Evolutionary conservation across 2,329 filamentous ascomycete species (phyloP).

Genomic region (Sporothrix protearum): DNA sequence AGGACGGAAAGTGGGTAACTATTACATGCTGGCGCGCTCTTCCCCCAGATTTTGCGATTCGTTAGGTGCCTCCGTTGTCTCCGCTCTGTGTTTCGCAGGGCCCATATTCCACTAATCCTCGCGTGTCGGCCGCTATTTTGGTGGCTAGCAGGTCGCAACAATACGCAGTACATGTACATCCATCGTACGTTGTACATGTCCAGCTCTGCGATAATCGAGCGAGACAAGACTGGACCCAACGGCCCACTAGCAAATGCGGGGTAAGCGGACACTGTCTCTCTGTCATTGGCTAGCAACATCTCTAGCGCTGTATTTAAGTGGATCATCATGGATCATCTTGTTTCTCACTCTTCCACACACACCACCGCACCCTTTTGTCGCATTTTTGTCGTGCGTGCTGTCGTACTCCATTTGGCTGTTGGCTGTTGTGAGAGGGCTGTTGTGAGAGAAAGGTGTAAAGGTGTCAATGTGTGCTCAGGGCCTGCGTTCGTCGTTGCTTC

Average conservation of each 20-base stretch:
- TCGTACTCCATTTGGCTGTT: background rate
- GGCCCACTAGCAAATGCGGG: constrained; percentile 18
- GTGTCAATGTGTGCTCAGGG: background rate
- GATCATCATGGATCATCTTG: background rate
- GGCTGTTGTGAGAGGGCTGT: too few species aligned
- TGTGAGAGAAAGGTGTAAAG: background rate
- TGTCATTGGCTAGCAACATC: background rate
- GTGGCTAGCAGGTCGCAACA: background rate
- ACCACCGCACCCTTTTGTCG: background rate
- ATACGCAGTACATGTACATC: too few species aligned
- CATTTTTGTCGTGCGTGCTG: background rate
- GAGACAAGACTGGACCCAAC: background rate
- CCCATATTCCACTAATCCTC: background rate
- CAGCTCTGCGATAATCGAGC: background rate
- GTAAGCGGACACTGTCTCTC: background rate
- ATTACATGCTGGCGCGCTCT: constrained; percentile 2
- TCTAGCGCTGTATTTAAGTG: constrained; percentile 1
- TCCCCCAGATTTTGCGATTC: background rate
- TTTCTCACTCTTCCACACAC: constrained; percentile 4
- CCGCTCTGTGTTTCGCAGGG: constrained; percentile 2
- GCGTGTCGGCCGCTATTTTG: constrained; percentile 17
- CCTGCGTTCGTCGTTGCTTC: background rate
- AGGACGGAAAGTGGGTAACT: constrained; percentile 6
- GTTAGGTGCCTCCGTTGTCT: background rate
- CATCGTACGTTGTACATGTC: too few species aligned